phyloP scores from a whole-genome alignment of 768 basidiomycete genomes.

The Pisolithus marmoratus region DNA sequence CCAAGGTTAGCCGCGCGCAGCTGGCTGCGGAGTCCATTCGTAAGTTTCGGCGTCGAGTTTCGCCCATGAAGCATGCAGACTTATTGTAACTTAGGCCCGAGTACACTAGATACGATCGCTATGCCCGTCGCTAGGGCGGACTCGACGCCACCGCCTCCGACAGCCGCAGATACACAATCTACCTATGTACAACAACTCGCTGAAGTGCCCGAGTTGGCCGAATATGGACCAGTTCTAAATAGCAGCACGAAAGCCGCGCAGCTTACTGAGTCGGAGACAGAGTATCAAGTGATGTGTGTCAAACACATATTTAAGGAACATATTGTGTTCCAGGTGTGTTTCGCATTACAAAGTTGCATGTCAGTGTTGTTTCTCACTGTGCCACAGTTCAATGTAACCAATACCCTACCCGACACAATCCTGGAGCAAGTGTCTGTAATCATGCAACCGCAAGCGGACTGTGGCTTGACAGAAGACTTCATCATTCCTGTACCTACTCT shows the following conservation, averaged over 20 bases:
- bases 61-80: conserved; percentile 5
- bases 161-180: conserved; percentile 84
- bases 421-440: conserved; percentile 91
- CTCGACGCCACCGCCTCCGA: conserved; percentile 64
- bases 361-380: conserved; percentile 5
- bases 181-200: conserved; percentile 81
- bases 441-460: conserved; percentile 78
- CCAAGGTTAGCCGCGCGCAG: conserved; percentile 92
- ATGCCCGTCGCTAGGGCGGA: conserved; percentile 56
- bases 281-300: conserved; percentile 94
- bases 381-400: conserved; percentile 89
- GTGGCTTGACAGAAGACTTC: conserved; percentile 85
- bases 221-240: conserved; percentile 83
- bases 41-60: conserved; percentile 34
- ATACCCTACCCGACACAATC: conserved; percentile 93
- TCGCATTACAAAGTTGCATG: neutral
- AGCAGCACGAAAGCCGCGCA: conserved; percentile 75
- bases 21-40: conserved; percentile 85
- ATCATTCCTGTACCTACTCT: conserved; percentile 81
- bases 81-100: conserved; percentile 55
- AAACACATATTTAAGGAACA: conserved; percentile 97
- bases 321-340: conserved; percentile 88
- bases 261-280: conserved; percentile 95
- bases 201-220: conserved; percentile 78
- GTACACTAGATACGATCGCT: conserved; percentile 78